phyloP scores from a whole-genome alignment of 164 flowering plant species.

The Chimonanthus praecox region DNA sequence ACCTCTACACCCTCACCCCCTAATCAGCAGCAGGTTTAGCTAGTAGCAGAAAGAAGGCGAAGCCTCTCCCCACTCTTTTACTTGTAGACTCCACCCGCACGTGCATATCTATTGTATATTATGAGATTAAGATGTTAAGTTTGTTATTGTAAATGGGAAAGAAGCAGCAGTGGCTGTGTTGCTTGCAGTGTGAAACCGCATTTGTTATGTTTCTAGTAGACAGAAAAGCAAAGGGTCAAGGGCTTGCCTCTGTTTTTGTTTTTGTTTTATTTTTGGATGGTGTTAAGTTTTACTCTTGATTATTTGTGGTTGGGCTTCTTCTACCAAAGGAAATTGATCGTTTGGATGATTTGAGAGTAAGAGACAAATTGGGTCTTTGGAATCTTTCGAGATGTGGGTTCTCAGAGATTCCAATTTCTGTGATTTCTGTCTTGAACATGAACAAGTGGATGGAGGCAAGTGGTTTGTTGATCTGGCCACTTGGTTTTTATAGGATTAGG shows the following conservation, averaged over 20 bases:
- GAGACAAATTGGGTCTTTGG: not conserved
- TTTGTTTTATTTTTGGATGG: not conserved
- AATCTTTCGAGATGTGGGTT: not conserved
- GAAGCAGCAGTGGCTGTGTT: too few relatives aligned
- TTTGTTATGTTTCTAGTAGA: too few relatives aligned
- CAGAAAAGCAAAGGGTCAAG: not conserved
- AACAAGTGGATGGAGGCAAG: not conserved
- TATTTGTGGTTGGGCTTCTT: not conserved
- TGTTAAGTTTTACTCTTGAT: not conserved
- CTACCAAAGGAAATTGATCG: not conserved
- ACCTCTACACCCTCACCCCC: not conserved
- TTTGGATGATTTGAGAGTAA: not conserved
- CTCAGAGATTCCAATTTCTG: not conserved
- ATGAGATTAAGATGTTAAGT: too few relatives aligned
- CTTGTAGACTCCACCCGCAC: not conserved
- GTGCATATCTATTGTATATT: too few relatives aligned
- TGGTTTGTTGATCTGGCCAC: not conserved
- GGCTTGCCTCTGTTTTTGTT: not conserved
- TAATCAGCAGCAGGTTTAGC: slow-evolving; percentile 2
- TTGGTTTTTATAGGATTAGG: not conserved
- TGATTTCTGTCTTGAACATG: not conserved
- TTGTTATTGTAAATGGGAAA: too few relatives aligned
- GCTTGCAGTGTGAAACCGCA: too few relatives aligned
- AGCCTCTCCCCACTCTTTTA: too few relatives aligned
- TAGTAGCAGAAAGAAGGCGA: too few relatives aligned